Percentiles rank a stretch among this genome's conserved stretches.
phyloP scores from a whole-genome alignment of 495 filamentous ascomycete genomes.

The Lasiosphaeris hirsuta region DNA sequence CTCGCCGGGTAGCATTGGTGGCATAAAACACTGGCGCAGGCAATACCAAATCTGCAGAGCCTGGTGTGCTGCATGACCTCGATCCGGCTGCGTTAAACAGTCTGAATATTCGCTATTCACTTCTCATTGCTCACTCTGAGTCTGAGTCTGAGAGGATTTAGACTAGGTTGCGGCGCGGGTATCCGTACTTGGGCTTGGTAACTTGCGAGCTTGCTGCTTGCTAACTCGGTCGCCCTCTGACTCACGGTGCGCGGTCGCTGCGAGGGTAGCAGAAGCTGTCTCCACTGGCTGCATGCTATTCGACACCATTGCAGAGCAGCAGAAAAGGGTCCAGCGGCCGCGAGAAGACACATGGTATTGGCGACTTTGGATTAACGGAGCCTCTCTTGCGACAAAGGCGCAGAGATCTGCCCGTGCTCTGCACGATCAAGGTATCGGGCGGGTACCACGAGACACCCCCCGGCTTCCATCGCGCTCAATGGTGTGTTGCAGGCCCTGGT shows the following conservation, averaged over 20 bases:
- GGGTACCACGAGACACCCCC: constrained; percentile 22
- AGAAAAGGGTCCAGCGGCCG: constrained; percentile 11
- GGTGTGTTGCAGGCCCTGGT: constrained; percentile 22
- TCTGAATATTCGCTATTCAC: too few relatives aligned
- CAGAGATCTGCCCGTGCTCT: constrained; percentile 20
- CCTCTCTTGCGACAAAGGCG: constrained; percentile 3
- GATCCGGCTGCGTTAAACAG: too few relatives aligned
- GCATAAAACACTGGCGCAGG: not conserved
- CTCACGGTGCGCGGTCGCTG: constrained; percentile 16
- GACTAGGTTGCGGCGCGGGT: too few relatives aligned
- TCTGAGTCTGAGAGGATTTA: too few relatives aligned
- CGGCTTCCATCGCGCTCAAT: constrained; percentile 1
- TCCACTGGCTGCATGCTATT: constrained; percentile 11
- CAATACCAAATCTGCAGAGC: too few relatives aligned
- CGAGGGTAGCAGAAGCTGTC: not conserved
- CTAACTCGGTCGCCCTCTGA: constrained; percentile 8
- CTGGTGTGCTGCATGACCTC: too few relatives aligned
- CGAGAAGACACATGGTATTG: constrained; percentile 1
- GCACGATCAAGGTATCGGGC: constrained; percentile 25
- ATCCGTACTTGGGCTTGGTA: not conserved
- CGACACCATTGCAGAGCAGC: constrained; percentile 7
- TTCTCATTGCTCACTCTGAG: too few relatives aligned
- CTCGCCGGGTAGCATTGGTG: not conserved
- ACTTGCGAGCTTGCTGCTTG: not conserved
- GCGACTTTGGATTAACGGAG: constrained; percentile 16